These are phyloP conservation scores for apple (Malus domestica) DNA, from an alignment of 306 rosid genomes.

Conservation along the genomic window DNA sequence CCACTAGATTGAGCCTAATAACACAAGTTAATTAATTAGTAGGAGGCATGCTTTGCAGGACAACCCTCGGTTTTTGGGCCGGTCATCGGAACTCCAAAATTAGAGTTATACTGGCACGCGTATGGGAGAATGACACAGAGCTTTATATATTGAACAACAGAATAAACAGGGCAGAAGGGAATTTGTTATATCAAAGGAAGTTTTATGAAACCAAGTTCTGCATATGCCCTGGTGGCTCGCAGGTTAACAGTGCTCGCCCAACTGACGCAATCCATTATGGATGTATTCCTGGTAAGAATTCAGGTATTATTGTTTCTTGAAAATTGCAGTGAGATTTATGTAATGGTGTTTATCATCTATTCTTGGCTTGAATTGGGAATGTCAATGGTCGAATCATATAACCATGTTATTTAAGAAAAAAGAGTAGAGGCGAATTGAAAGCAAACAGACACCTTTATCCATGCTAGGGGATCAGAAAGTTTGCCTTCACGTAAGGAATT, in stretches of 20 bases:
- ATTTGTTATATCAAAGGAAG: constrained; percentile 72
- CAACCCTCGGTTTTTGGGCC: constrained; percentile 90
- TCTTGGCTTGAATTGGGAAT: neutral
- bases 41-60: constrained; percentile 48
- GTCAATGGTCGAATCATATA: neutral
- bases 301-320: neutral
- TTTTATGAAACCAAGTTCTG: constrained; percentile 81
- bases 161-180: constrained; percentile 84
- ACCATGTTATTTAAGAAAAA: neutral
- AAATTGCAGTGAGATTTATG: neutral
- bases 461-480: neutral
- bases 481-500: neutral
- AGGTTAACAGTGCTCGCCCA: constrained; percentile 96
- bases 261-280: constrained; percentile 95
- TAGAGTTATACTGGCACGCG: constrained; percentile 87
- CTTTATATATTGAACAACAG: constrained; percentile 85
- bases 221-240: constrained; percentile 98
- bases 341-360: neutral
- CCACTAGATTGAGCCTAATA: neutral
- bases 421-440: neutral
- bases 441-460: neutral
- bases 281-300: constrained; percentile 81
- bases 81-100: constrained; percentile 95
- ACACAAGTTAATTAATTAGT: neutral
- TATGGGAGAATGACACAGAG: constrained; percentile 95